Evolutionary conservation across 2,329 filamentous ascomycete species (phyloP), one percentile per base, ranked within the genome.

Genomic region (Colletotrichum chlorophyti): DNA sequence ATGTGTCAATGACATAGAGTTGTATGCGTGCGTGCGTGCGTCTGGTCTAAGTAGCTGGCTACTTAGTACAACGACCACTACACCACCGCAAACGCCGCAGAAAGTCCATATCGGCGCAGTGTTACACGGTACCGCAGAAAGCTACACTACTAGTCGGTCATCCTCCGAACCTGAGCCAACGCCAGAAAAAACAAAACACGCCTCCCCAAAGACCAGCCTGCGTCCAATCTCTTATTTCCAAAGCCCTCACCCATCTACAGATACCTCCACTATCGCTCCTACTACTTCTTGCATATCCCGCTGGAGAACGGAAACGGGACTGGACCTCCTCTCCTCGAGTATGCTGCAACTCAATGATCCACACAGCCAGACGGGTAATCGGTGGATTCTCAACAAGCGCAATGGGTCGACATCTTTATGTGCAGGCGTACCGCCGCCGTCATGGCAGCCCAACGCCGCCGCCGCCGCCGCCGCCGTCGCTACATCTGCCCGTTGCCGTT

Each of bases 261-360:
- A n/a, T 37, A 53, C 52, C 46, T 52, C 54, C 54, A 58, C 54
- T 54, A 47, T 26, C 10, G 48, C 27, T 53, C 34, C 54, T 40
- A 58, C 54, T 43, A 11, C 31, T 38, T 31, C 24, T 34, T 32
- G 51, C 55, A 55, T 24, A 15, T 5, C 34, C 40, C 24, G 41
- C 49, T 34, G 53, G 53, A 53, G 48, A 34, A 12, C 27, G 35
- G 24, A 41, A 19, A 24, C 14, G 37, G n/a, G 37, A 40, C 29
- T 19, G 41, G 14, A 38, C 21, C 35, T n/a, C 10, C 26, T 37
- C 23, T n/a, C 17, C 14, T 57, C 19, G 53, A 52, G 43, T 6
- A 49, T 55, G 55, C 51, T 45, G 51, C 55, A 45, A 54, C 55
- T 40, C 55, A 34, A 59, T 59, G 55, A 55, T 55, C 55, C 55